Conservation (phyloP, 2,329 filamentous ascomycete species). For the Neoscytalidium dimidiatum region DNA sequence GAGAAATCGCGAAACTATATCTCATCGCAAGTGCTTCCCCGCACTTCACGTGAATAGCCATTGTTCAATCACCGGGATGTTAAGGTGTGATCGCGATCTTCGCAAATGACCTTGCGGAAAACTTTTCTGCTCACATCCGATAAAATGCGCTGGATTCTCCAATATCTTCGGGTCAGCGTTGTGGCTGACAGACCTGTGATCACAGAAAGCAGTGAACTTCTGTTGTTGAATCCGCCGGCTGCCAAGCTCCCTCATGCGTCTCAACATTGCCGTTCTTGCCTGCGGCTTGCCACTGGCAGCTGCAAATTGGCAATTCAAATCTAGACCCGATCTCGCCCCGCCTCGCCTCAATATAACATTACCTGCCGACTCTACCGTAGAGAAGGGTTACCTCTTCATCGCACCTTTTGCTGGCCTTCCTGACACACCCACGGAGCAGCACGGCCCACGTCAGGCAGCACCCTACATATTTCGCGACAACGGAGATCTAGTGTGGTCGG, state of each 20-base stretch:
- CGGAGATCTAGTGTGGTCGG: slow-evolving; percentile 60
- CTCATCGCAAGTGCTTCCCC: too few species aligned
- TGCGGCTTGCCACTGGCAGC: slow-evolving; percentile 40
- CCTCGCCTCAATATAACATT: slow-evolving; percentile 50
- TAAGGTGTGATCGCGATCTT: too few species aligned
- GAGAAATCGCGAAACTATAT: too few species aligned
- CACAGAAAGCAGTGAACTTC: too few species aligned
- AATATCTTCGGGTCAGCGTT: too few species aligned
- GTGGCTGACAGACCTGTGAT: too few species aligned
- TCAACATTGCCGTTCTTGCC: not conserved
- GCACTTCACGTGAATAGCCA: too few species aligned
- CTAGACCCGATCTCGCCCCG: slow-evolving; percentile 47
- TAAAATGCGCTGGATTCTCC: too few species aligned
- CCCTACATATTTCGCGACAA: slow-evolving; percentile 59
- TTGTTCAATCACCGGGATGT: too few species aligned
- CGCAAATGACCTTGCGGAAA: too few species aligned
- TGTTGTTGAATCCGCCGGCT: too few species aligned
- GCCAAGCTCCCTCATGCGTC: not conserved
- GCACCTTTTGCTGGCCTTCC: slow-evolving; percentile 35
- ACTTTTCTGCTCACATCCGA: too few species aligned
- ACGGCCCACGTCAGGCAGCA: slow-evolving; percentile 54
- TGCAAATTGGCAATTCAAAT: slow-evolving; percentile 55
- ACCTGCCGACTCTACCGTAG: slow-evolving; percentile 42
- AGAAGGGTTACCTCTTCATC: slow-evolving; percentile 49
- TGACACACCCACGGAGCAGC: slow-evolving; percentile 30